Conservation (phyloP, 202 grass and related monocot species). For the Eragrostis tef region DNA sequence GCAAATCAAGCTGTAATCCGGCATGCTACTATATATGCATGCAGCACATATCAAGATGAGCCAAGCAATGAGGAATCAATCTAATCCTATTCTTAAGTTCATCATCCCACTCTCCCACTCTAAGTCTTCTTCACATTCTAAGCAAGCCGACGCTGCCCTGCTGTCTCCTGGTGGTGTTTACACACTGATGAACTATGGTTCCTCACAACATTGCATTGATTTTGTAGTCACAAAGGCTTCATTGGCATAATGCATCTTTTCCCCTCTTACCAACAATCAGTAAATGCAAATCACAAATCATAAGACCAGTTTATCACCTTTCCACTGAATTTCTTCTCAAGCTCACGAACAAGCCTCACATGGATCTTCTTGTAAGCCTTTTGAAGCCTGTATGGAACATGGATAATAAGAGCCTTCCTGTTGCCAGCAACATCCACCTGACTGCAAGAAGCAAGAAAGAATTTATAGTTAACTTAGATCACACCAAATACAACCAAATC, state of each 20-base stretch:
- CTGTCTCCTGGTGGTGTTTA: too few relatives aligned
- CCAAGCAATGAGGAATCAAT: too few relatives aligned
- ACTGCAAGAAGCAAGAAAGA: conserved; percentile 25
- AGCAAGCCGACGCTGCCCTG: too few relatives aligned
- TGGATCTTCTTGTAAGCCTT: conserved; percentile 70
- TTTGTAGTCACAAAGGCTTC: not conserved
- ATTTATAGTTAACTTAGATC: not conserved
- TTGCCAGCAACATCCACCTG: conserved; percentile 64
- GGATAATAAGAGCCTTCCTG: conserved; percentile 60
- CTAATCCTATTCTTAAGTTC: too few relatives aligned
- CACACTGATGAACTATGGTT: too few relatives aligned
- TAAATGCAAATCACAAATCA: not conserved
- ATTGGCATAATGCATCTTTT: not conserved
- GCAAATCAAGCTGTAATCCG: too few relatives aligned
- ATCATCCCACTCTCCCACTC: too few relatives aligned
- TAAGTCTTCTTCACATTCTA: too few relatives aligned
- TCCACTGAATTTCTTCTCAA: conserved; percentile 76
- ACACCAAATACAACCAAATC: not conserved
- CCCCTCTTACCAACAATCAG: not conserved
- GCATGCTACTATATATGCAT: too few relatives aligned
- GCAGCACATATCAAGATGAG: too few relatives aligned
- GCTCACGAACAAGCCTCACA: conserved; percentile 66
- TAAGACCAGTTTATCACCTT: not conserved
- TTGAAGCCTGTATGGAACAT: conserved; percentile 57
- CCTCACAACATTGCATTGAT: not conserved